These are phyloP conservation scores for Pythium aquatile DNA, from an alignment of 352 stramenopile species.

Conservation along the genomic window DNA sequence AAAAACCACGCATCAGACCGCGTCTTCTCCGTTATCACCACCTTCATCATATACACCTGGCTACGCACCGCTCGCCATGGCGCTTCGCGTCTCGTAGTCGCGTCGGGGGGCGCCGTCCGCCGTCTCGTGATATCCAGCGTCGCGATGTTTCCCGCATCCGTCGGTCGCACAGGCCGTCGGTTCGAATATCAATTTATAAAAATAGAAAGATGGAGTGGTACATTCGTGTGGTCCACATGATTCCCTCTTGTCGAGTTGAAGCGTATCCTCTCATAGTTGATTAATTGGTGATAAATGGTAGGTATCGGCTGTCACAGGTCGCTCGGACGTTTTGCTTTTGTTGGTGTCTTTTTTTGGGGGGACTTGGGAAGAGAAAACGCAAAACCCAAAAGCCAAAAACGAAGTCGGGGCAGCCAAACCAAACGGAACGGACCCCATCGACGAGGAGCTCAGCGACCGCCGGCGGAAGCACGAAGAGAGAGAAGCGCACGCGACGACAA, in stretches of 20 bases:
- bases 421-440: background rate
- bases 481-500: background rate
- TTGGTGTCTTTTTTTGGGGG: constrained; percentile 28
- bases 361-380: constrained; percentile 9
- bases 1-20: constrained; percentile 8
- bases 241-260: constrained; percentile 9
- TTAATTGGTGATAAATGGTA: constrained; percentile 20
- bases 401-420: background rate
- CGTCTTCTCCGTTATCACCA: background rate
- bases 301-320: constrained; percentile 15
- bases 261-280: constrained; percentile 14
- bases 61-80: constrained; percentile 24
- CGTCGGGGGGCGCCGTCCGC: background rate
- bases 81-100: background rate
- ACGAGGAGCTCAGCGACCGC: background rate
- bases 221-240: constrained; percentile 16
- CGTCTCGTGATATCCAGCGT: background rate
- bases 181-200: constrained; percentile 24
- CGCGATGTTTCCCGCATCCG: constrained; percentile 19
- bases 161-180: background rate
- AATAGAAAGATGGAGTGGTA: background rate
- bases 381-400: constrained; percentile 9
- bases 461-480: background rate
- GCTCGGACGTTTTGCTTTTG: constrained; percentile 30
- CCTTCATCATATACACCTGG: too few relatives aligned